Evolutionary conservation across 805 yeast species (phyloP), one percentile per base, ranked within the genome.

Genomic region (Vanderwaltozyma polyspora): DNA sequence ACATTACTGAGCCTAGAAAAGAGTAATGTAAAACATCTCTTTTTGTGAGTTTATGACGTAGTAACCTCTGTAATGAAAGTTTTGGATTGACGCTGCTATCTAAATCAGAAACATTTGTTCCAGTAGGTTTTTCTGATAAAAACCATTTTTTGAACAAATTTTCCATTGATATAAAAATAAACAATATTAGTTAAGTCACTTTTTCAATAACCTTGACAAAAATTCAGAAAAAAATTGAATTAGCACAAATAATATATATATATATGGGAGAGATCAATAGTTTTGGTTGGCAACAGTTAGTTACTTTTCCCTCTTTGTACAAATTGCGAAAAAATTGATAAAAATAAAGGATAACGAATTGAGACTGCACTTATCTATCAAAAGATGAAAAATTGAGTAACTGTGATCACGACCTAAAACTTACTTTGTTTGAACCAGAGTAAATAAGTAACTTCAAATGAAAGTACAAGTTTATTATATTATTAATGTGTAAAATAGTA

Each of bases 11-110:
- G 27, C 70, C 42, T 41, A 74, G 46, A 45, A 76, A 62, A 24
- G 68, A 60, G 61, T 68, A 66, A 68, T 70, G 72, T 33, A 61
- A 48, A 39, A 71, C 51, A 42, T 83, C 93, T 24, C 59, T 55
- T 10, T 46, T 40, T 0, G 66, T 55, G 58, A 70, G 66, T 28
- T 60, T 52, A 45, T 66, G 68, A 25, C 53, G 52, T 48, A 59
- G 60, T 27, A 76, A 49, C 43, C 59, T 62, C 31, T 52, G 42
- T 28, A 76, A 40, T 3, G 72, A 57, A 13, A 56, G 44, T 19
- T 53, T 54, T 9, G 73, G 66, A 45, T 68, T 64, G 5, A 74
- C 60, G 19, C 70, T 70, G 33, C 72, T 64, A 29, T 66, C 59
- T 32, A 76, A 49, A 43, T 73, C 72, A 5, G 76, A 64, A 13